These are phyloP conservation scores for Porphyrellus cyaneotinctus DNA, from an alignment of 768 basidiomycete genomes.

Conservation along the genomic window DNA sequence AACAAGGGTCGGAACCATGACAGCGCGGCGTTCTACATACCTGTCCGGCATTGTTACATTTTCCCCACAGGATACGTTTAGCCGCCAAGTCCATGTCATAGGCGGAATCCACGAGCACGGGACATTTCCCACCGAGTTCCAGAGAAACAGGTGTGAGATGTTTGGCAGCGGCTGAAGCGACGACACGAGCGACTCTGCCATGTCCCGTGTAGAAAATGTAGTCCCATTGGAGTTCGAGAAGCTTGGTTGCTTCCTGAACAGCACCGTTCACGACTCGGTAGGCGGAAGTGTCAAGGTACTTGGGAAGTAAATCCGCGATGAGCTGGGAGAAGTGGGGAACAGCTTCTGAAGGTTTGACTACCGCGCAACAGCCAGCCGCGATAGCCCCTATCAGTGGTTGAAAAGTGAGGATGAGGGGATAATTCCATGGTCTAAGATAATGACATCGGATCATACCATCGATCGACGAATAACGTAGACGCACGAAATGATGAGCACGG, in stretches of 20 bases:
- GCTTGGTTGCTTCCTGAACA: slow-evolving; percentile 36
- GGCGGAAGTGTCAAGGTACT: slow-evolving; percentile 49
- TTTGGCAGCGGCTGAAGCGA: slow-evolving; percentile 25
- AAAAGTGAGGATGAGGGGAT: slow-evolving; percentile 51
- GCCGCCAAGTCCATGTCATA: slow-evolving; percentile 50
- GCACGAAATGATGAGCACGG: slow-evolving; percentile 57
- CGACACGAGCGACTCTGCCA: slow-evolving; percentile 22
- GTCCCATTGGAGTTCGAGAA: slow-evolving; percentile 31
- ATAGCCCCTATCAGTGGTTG: slow-evolving; percentile 68
- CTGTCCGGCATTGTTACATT: slow-evolving; percentile 64
- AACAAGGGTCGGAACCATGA: not conserved
- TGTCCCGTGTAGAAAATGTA: slow-evolving; percentile 40
- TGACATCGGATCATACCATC: not conserved
- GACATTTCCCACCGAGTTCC: slow-evolving; percentile 40
- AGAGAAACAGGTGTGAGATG: slow-evolving; percentile 34
- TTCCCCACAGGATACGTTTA: slow-evolving; percentile 64
- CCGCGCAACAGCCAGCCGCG: slow-evolving; percentile 65
- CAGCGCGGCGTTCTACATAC: slow-evolving; percentile 21
- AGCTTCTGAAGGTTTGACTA: slow-evolving; percentile 63
- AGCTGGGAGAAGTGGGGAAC: slow-evolving; percentile 46
- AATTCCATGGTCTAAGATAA: slow-evolving; percentile 58
- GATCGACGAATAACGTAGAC: slow-evolving; percentile 16
- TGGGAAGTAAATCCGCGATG: slow-evolving; percentile 51
- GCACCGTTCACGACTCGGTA: slow-evolving; percentile 52
- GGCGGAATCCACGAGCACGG: slow-evolving; percentile 42